Evolutionary conservation across 1,284 basidiomycete genomes (phyloP).

Genomic region (Laetiporus sulphureus): DNA sequence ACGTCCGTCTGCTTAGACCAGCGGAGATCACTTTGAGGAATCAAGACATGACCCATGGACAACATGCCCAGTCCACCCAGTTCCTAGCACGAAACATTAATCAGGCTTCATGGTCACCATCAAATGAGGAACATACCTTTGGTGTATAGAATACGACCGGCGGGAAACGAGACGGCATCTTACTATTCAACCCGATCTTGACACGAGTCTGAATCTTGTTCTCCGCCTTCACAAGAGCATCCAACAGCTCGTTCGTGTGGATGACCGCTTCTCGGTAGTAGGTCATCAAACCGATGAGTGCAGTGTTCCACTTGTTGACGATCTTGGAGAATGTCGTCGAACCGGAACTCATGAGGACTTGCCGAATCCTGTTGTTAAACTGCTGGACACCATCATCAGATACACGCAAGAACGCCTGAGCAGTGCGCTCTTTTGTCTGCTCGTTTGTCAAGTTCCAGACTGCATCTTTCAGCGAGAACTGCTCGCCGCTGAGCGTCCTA

Average conservation of each 20-base stretch:
- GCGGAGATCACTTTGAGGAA: slow-evolving; percentile 93
- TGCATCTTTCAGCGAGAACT: slow-evolving; percentile 94
- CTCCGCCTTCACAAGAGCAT: slow-evolving; percentile 92
- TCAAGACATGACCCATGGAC: slow-evolving; percentile 98
- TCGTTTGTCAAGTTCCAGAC: slow-evolving; percentile 98
- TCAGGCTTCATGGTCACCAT: slow-evolving; percentile 2
- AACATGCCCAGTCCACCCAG: slow-evolving; percentile 98
- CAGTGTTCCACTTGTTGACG: slow-evolving; percentile 99
- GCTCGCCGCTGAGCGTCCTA: slow-evolving; percentile 90
- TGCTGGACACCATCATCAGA: slow-evolving; percentile 95
- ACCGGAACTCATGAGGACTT: slow-evolving; percentile 98
- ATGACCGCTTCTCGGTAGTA: slow-evolving; percentile 99
- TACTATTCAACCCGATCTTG: slow-evolving; percentile 97
- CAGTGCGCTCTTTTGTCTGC: slow-evolving; percentile 94
- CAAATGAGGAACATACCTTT: slow-evolving; percentile 41
- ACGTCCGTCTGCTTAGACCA: slow-evolving; percentile 99
- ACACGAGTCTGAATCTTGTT: slow-evolving; percentile 99
- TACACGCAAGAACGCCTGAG: slow-evolving; percentile 95
- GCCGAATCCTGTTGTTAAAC: slow-evolving; percentile 95
- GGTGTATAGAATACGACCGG: slow-evolving; percentile 96
- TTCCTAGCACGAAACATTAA: slow-evolving; percentile 48
- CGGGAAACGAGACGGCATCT: slow-evolving; percentile 99
- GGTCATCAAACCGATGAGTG: slow-evolving; percentile 91
- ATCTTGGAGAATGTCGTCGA: slow-evolving; percentile 99
- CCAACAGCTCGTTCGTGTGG: slow-evolving; percentile 93